phyloP scores from a whole-genome alignment of 495 filamentous ascomycete species.

The Penicillium samsonianum region DNA sequence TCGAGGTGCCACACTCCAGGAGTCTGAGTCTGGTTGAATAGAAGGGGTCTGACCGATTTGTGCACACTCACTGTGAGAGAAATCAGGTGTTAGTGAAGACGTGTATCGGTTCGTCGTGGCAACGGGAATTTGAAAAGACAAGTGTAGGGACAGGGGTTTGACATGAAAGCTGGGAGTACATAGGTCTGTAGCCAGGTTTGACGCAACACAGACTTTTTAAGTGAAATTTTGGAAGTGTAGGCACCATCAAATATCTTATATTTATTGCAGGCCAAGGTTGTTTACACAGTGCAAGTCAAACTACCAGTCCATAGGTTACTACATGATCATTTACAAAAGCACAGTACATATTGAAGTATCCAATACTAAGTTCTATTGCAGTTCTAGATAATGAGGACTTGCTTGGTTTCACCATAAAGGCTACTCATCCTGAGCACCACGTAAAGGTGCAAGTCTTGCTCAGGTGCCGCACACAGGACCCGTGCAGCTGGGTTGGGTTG shows the following conservation, averaged over 20 bases:
- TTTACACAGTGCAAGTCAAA: not conserved
- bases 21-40: not conserved
- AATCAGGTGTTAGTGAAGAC: not conserved
- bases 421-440: slow-evolving; percentile 3
- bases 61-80: not conserved
- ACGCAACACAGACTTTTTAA: too few relatives aligned
- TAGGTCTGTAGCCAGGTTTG: not conserved
- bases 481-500: not conserved
- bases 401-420: not conserved
- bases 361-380: not conserved
- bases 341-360: not conserved
- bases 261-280: not conserved
- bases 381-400: not conserved
- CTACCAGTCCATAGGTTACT: not conserved
- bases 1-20: not conserved
- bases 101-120: not conserved
- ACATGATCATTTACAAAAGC: not conserved
- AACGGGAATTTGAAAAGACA: not conserved
- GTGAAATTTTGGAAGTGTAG: not conserved
- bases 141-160: not conserved
- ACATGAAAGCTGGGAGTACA: not conserved
- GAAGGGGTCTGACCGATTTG: not conserved
- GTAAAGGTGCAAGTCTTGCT: slow-evolving; percentile 4
- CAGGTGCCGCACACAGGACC: not conserved
- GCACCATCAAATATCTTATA: not conserved